phyloP scores from a whole-genome alignment of 345 rosid species.

The Kernera saxatilis region DNA sequence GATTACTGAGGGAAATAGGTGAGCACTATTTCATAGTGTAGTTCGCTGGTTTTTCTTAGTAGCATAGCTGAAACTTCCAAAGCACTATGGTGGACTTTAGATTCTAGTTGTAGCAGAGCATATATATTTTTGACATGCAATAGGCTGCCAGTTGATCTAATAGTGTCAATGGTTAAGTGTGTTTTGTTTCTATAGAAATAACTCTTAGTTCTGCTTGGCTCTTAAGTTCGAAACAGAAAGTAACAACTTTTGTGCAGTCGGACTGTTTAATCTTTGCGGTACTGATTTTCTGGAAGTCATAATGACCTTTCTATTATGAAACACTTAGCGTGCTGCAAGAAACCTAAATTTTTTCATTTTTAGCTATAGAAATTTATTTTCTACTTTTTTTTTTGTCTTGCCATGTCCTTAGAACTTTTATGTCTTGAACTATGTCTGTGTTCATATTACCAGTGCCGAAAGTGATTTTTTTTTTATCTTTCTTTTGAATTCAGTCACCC shows the following conservation, averaged over 20 bases:
- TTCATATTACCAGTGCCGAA: constrained; percentile 2
- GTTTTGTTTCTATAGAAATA: background rate
- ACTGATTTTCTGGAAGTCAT: background rate
- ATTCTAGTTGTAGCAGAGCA: background rate
- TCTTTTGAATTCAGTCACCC: constrained; percentile 40
- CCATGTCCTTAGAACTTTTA: background rate
- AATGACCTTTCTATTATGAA: background rate
- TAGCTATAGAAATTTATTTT: background rate
- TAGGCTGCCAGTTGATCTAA: background rate
- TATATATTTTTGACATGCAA: background rate
- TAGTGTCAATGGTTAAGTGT: background rate
- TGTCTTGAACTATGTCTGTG: background rate
- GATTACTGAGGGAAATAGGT: background rate
- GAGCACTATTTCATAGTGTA: background rate
- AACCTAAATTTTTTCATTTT: background rate
- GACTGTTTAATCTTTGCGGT: background rate
- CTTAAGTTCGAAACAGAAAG: background rate
- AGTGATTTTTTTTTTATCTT: background rate
- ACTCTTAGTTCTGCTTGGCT: background rate
- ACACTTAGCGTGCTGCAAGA: background rate
- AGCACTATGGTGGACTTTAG: background rate
- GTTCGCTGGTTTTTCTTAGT: background rate
- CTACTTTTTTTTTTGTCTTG: background rate
- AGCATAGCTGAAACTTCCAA: background rate
- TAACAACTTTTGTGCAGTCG: background rate